A percentile compares a stretch with the other conserved stretches of the same genome.
Evolutionary conservation across 805 yeast genomes (phyloP).

Genomic region (Huiozyma sinensis): DNA sequence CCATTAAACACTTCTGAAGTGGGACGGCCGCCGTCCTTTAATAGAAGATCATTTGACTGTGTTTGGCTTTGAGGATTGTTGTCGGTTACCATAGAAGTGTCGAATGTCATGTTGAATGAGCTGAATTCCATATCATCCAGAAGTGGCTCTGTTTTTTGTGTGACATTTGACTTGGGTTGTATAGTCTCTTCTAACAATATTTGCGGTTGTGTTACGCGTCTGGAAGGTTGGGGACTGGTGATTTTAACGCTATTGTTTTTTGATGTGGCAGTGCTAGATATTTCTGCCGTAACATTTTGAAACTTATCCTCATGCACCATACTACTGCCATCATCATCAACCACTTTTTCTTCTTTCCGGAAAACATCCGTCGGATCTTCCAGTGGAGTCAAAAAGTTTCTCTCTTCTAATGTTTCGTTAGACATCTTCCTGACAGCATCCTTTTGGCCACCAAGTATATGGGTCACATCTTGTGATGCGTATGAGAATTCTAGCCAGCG

Average conservation of each 20-base stretch:
- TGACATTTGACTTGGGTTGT: background rate
- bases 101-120: slow-evolving; percentile 25
- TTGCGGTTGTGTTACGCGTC: background rate
- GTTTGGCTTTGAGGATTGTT: background rate
- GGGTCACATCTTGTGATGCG: slow-evolving; percentile 17
- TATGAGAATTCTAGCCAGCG: slow-evolving; percentile 16
- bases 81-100: slow-evolving; percentile 4
- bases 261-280: background rate
- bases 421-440: background rate
- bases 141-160: slow-evolving; percentile 1
- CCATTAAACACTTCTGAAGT: background rate
- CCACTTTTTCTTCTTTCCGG: background rate
- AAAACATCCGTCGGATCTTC: background rate
- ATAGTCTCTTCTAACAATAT: background rate
- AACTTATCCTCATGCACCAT: background rate
- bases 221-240: background rate
- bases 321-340: background rate
- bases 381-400: background rate
- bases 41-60: background rate
- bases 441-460: background rate
- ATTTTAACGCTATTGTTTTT: background rate
- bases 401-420: background rate
- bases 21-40: background rate
- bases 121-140: slow-evolving; percentile 26
- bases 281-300: background rate